Base-by-base conservation (phyloP, 768 basidiomycete genomes). In the Plicaturopsis crispa region DNA sequence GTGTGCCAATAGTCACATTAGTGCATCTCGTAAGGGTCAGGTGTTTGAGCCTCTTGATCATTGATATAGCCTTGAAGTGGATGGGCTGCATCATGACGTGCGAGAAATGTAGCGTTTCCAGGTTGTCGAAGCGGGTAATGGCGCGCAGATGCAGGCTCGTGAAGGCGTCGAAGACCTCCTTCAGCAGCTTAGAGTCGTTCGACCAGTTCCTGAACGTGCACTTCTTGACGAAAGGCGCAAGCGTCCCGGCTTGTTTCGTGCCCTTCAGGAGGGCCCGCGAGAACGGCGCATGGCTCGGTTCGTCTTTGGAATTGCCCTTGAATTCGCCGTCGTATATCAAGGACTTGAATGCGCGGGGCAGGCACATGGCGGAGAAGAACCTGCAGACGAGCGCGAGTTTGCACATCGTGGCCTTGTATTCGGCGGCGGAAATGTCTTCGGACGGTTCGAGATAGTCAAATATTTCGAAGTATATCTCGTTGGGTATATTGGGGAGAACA, bases 401-500 rank as follows among this genome's bases (percentile, higher is more conserved):
- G 22, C 44, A 42, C 23, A 51, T 44, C 12, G 16, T 42, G 3
- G 2, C 2, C 10, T 38, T 14, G 21, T 43, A 6, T n/a, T 61
- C 48, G 3, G 36, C 33, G 5, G 34, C 33, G 28, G 44, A 40
- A 23, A 39, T 43, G 1, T 47, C 36, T 13, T 48, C 38, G 0
- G 48, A 35, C 16, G 56, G 53, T 23, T 43, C 45, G 4, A 70
- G 30, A 23, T 51, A 49, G n/a, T 54, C 55, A 31, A 69, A 59
- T n/a, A 72, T 67, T 36, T 57, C 48, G 4, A 62, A 42, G 36
- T 70, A 72, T 14, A 73, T 54, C 42, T 73, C 71, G 42, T 59
- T 62, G 2, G 70, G 70, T 38, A 74, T 57, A 4, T 56, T 46
- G 1, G 57, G 45, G 8, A 63, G 44, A 5, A 5, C 7, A 17